phyloP scores from a whole-genome alignment of 2,329 filamentous ascomycete species.

The Colletotrichum simmondsii region DNA sequence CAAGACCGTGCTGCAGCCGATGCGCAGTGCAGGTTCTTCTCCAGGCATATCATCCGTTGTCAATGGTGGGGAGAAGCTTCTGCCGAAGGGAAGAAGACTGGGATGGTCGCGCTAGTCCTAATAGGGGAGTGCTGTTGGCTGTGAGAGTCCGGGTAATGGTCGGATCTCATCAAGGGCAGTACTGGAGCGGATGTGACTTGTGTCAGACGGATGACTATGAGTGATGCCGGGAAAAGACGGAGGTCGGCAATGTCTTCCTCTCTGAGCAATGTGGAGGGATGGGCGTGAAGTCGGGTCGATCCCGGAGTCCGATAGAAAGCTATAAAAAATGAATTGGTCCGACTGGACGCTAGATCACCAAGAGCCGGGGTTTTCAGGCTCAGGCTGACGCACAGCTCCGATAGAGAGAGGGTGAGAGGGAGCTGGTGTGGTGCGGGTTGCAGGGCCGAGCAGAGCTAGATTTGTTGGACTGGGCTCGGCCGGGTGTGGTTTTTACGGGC shows the following conservation, averaged over 20 bases:
- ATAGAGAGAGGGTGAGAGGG: not conserved
- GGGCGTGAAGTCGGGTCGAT: not conserved
- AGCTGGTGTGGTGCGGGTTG: constrained; percentile 4
- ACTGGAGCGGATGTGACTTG: not conserved
- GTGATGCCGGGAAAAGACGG: not conserved
- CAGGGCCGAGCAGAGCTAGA: not conserved
- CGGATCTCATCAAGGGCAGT: not conserved
- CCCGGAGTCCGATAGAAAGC: not conserved
- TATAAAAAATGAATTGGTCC: not conserved
- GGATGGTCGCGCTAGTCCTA: not conserved
- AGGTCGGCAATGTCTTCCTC: not conserved
- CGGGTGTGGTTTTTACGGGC: constrained; percentile 1
- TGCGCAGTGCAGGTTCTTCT: not conserved
- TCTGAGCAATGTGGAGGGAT: not conserved
- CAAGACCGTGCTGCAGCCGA: not conserved
- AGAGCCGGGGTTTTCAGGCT: not conserved
- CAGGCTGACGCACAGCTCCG: not conserved
- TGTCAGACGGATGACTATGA: not conserved
- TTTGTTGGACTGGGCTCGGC: not conserved
- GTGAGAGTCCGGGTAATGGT: no score
- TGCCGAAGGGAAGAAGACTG: no score
- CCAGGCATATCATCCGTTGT: not conserved
- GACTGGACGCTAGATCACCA: not conserved
- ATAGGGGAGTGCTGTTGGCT: not conserved
- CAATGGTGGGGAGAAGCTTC: not conserved